Percentiles rank a stretch among this genome's conserved stretches.
Conservation (phyloP, 106 monocot genomes). For the Dioscorea alata region DNA sequence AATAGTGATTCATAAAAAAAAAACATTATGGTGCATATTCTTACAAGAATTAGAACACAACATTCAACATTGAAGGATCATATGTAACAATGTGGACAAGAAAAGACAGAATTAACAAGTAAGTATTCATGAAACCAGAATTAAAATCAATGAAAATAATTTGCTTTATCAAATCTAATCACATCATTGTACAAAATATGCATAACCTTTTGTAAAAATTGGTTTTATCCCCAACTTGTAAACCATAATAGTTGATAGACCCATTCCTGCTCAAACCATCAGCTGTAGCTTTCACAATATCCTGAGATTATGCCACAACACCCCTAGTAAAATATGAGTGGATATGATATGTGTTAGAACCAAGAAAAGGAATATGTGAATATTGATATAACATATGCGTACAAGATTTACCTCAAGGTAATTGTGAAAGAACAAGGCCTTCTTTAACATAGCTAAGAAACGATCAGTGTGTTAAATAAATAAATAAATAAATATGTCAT, state of each 20-base stretch:
- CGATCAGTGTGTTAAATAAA: neutral
- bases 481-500: too few relatives aligned
- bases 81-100: too few relatives aligned
- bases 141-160: too few relatives aligned
- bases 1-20: too few relatives aligned
- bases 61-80: too few relatives aligned
- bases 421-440: constrained; percentile 92
- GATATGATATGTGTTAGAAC: neutral
- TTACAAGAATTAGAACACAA: too few relatives aligned
- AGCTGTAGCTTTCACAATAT: constrained; percentile 61
- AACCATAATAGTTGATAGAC: constrained; percentile 93
- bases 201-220: neutral
- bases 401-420: constrained; percentile 64
- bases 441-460: constrained; percentile 65
- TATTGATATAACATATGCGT: neutral
- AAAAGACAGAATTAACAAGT: too few relatives aligned
- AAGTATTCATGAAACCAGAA: too few relatives aligned
- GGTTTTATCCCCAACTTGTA: constrained; percentile 50
- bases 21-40: too few relatives aligned
- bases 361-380: neutral
- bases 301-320: constrained; percentile 76
- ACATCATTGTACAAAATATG: neutral
- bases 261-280: constrained; percentile 69
- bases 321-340: constrained; percentile 32
- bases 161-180: too few relatives aligned